Percentiles rank a stretch among this genome's conserved stretches.
Evolutionary conservation across 371 early-diverging fungal species (phyloP).

Genomic region (Smittium mucronatum): DNA sequence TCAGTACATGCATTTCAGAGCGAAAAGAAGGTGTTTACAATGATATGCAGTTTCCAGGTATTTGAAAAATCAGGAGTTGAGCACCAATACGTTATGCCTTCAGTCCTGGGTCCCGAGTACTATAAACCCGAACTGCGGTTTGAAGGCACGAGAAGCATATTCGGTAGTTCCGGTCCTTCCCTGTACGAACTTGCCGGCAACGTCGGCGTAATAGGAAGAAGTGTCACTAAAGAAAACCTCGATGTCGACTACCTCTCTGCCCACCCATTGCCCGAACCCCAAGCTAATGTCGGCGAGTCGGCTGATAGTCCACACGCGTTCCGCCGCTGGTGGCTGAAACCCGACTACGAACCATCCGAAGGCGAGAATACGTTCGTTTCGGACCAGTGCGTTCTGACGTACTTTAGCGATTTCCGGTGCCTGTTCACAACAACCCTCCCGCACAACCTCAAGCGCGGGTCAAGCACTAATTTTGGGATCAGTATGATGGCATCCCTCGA

Average conservation of each 20-base stretch:
- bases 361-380: no score
- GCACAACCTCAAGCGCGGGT: background rate
- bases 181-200: background rate
- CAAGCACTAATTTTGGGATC: background rate
- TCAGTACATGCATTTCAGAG: constrained; percentile 39
- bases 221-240: background rate
- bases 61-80: background rate
- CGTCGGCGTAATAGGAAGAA: background rate
- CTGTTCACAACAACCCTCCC: background rate
- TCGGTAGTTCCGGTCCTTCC: background rate
- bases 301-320: background rate
- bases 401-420: background rate
- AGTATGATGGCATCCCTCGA: constrained; percentile 55
- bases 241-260: background rate
- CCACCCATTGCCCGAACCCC: no score
- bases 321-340: constrained; percentile 2
- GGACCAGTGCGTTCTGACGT: background rate
- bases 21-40: constrained; percentile 39
- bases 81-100: constrained; percentile 1
- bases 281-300: background rate
- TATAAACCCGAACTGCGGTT: background rate
- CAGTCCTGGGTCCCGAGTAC: background rate
- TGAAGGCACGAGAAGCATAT: background rate
- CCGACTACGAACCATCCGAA: background rate
- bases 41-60: constrained; percentile 37